A percentile compares a stretch with the other conserved stretches of the same genome.
Evolutionary conservation across 495 filamentous ascomycete genomes (phyloP).

Genomic region (Daldinia decipiens): DNA sequence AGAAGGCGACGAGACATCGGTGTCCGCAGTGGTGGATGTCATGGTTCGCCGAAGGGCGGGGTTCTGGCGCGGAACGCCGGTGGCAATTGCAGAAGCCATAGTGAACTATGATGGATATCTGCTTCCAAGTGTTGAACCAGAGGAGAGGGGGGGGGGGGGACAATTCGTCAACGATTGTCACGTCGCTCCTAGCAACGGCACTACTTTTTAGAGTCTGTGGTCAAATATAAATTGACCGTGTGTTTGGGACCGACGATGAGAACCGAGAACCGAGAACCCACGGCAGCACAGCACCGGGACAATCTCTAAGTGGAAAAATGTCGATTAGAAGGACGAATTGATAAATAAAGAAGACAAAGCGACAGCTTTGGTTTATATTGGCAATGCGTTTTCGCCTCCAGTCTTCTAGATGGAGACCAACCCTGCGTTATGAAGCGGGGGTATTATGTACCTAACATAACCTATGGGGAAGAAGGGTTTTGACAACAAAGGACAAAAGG

Average conservation of each 20-base stretch:
- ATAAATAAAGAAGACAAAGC: neutral
- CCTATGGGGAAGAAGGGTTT: constrained; percentile 8
- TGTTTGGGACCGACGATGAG: constrained; percentile 16
- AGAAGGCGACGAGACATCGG: constrained; percentile 65
- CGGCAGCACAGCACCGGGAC: constrained; percentile 30
- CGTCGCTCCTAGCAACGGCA: neutral
- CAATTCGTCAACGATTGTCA: neutral
- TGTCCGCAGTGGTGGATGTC: constrained; percentile 51
- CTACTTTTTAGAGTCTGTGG: neutral
- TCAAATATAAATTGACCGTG: constrained; percentile 5
- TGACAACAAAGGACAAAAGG: neutral
- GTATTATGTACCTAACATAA: constrained; percentile 13
- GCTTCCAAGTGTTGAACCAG: neutral
- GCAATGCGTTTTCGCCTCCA: constrained; percentile 20
- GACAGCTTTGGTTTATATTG: constrained; percentile 4
- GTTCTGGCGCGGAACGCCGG: constrained; percentile 52
- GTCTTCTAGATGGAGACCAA: constrained; percentile 6
- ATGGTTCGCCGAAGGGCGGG: constrained; percentile 54
- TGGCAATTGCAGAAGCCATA: constrained; percentile 55
- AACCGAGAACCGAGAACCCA: constrained; percentile 11
- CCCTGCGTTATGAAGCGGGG: constrained; percentile 6
- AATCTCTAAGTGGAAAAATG: neutral
- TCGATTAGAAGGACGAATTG: constrained; percentile 10
- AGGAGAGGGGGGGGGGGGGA: neutral
- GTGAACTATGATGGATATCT: constrained; percentile 12